A percentile compares a stretch with the other conserved stretches of the same genome.
Evolutionary conservation across 352 stramenopile genomes (phyloP).

Genomic region (Globisporangium heterothallicum): DNA sequence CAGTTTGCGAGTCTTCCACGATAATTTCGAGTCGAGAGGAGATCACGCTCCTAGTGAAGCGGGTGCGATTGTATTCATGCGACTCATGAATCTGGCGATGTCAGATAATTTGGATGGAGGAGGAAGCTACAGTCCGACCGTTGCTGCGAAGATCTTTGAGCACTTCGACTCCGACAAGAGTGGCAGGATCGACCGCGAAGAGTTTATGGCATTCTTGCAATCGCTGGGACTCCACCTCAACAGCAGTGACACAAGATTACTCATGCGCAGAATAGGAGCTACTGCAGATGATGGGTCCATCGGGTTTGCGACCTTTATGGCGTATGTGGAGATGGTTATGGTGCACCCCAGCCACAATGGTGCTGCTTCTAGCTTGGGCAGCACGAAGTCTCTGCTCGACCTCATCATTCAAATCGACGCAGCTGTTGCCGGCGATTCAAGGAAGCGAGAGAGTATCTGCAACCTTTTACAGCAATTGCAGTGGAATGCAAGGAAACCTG

Average conservation of each 20-base stretch:
- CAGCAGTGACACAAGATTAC: conserved; percentile 24
- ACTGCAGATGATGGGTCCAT: conserved; percentile 13
- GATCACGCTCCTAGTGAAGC: conserved; percentile 5
- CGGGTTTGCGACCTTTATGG: conserved; percentile 23
- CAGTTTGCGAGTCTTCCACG: conserved; percentile 4
- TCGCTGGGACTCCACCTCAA: conserved; percentile 41
- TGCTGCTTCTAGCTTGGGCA: neutral
- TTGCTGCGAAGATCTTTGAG: conserved; percentile 39
- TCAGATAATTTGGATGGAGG: conserved; percentile 12
- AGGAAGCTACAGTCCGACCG: conserved; percentile 10
- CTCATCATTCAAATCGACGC: conserved; percentile 22
- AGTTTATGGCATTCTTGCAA: conserved; percentile 41
- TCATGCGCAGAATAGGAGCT: conserved; percentile 45
- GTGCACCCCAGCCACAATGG: neutral
- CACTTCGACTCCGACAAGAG: conserved; percentile 47
- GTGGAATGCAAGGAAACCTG: conserved; percentile 28
- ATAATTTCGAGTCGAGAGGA: conserved; percentile 11
- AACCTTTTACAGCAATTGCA: conserved; percentile 42
- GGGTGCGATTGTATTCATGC: conserved; percentile 37
- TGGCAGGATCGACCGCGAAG: conserved; percentile 46
- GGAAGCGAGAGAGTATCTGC: conserved; percentile 23
- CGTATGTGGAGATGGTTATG: conserved; percentile 19
- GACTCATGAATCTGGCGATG: conserved; percentile 32
- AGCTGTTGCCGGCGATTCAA: neutral
- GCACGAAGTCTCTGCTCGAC: conserved; percentile 4